These are phyloP conservation scores for Colletotrichum sp. DNA, from an alignment of 2,329 filamentous ascomycete genomes.

Conservation along the genomic window DNA sequence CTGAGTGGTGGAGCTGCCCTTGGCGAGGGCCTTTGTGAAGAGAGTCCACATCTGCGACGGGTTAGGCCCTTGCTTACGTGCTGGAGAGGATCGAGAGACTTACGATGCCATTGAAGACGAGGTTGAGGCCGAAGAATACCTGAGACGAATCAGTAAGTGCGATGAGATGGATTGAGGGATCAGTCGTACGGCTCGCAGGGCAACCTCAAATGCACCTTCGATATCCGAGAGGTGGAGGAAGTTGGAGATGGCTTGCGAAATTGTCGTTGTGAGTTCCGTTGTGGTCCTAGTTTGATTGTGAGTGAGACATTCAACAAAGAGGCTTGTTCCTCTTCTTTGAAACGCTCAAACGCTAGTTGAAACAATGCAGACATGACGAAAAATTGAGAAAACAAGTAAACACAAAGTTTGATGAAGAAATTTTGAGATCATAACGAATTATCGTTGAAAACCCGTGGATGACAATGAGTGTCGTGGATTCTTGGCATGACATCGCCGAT, in stretches of 20 bases:
- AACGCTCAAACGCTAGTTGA: neutral
- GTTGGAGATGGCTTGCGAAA: conserved; percentile 50
- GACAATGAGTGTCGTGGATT: neutral
- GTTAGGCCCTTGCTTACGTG: neutral
- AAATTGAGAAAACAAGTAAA: neutral
- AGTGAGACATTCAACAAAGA: conserved; percentile 3
- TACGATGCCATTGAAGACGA: conserved; percentile 75
- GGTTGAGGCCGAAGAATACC: conserved; percentile 78
- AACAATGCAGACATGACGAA: neutral
- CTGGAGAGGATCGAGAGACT: conserved; percentile 26
- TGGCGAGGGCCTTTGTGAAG: conserved; percentile 79
- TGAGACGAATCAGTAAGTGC: conserved; percentile 33
- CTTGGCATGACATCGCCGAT: neutral
- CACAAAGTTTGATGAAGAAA: neutral
- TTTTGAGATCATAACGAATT: neutral
- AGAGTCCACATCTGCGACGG: conserved; percentile 75
- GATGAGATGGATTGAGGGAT: neutral
- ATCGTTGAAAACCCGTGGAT: neutral
- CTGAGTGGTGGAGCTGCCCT: conserved; percentile 76
- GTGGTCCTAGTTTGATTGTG: conserved; percentile 50
- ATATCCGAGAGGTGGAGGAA: conserved; percentile 47
- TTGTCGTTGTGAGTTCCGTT: conserved; percentile 55
- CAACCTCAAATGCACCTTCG: conserved; percentile 50
- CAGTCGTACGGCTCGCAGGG: conserved; percentile 52
- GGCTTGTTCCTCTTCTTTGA: neutral